Base-by-base conservation (phyloP, 495 filamentous ascomycete species). In the Xylaria curta region DNA sequence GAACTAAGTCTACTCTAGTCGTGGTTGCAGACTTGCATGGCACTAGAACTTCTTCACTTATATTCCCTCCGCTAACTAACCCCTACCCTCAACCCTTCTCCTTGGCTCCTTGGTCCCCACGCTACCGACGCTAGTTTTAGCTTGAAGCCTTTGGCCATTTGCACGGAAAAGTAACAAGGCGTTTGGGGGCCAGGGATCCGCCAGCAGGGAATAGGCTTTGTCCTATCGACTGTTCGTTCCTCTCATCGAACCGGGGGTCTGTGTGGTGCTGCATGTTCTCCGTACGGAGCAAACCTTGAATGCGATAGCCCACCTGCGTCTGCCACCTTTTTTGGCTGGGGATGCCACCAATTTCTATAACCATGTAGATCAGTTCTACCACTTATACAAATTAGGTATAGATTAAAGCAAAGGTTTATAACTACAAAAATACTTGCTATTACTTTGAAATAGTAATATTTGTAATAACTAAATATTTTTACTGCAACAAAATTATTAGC, bases 171-270 rank as follows among this genome's bases (percentile, higher is more conserved):
- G 36, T 46, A 66, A 26, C 47, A 26, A 44, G 42, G 28, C n/a
- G 67, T 63, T 70, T 70, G 75, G 77, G 72, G 75, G 72, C 75
- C 77, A 76, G 74, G 75, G 75, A 75, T 79, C 72, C 73, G 73
- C 69, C 74, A 70, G 73, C 76, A 79, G 76, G 44, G 74, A 70
- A 72, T 72, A 38, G 62, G 47, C 76, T 76, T 79, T 79, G 74
- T 74, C 76, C 71, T 73, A 67, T 78, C 47, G 71, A 78, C 73
- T 74, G 75, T 71, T 74, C 75, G 69, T 74, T 75, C 77, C 77
- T 79, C 76, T 79, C 72, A 76, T 74, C 71, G 74, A 71, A 33
- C 58, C 36, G 36, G 58, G 69, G 62, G 51, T 17, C 69, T 66
- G 59, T 24, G 62, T 66, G 69, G 62, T 36, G 36, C 69, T 71